These are phyloP conservation scores for Aspergillus pseudoviridinutans DNA, from an alignment of 2,329 filamentous ascomycete genomes.

Conservation along the genomic window DNA sequence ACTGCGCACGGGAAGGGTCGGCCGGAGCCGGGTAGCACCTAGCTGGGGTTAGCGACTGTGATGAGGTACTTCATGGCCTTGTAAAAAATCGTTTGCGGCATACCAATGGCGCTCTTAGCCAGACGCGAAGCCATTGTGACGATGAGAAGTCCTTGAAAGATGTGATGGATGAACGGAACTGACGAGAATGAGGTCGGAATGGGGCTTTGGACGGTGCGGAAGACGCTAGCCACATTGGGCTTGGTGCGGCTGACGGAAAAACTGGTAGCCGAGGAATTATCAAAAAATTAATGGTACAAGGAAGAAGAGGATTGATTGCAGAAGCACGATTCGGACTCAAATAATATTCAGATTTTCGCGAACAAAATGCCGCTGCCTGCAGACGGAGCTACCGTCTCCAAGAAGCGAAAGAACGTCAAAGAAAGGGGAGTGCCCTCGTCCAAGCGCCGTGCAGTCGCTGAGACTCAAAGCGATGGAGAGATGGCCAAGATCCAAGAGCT, in stretches of 20 bases:
- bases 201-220: constrained; percentile 34
- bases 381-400: constrained; percentile 25
- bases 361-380: constrained; percentile 26
- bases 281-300: constrained; percentile 22
- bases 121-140: constrained; percentile 95
- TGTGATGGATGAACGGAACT: constrained; percentile 37
- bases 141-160: constrained; percentile 54
- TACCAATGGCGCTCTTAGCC: constrained; percentile 92
- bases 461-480: constrained; percentile 48
- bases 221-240: constrained; percentile 32
- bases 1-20: constrained; percentile 69
- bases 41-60: constrained; percentile 34
- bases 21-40: constrained; percentile 91
- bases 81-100: constrained; percentile 43
- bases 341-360: constrained; percentile 48
- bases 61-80: constrained; percentile 11
- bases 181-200: constrained; percentile 39
- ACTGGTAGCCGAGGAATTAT: constrained; percentile 26
- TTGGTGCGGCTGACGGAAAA: constrained; percentile 29
- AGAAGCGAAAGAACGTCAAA: constrained; percentile 40
- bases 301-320: neutral
- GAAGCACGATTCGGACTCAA: neutral
- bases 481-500: constrained; percentile 68
- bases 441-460: constrained; percentile 44
- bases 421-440: constrained; percentile 36